phyloP scores from a whole-genome alignment of 1,284 basidiomycete genomes.

The Ganoderma lingzhi region DNA sequence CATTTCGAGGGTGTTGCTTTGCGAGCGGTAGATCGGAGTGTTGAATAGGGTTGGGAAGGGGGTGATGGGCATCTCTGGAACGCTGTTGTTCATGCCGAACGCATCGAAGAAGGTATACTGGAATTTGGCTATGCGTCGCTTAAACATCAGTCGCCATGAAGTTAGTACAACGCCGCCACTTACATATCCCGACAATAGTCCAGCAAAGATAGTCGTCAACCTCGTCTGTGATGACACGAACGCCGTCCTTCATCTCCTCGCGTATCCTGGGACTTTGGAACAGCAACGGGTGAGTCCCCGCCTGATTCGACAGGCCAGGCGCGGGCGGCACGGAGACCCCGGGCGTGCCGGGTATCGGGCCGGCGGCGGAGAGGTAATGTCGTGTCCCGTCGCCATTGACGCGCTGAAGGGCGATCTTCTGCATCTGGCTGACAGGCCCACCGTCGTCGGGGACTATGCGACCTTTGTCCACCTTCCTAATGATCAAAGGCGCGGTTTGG shows the following conservation, averaged over 20 bases:
- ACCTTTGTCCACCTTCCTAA: constrained; percentile 94
- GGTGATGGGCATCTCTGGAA: constrained; percentile 83
- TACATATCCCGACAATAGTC: constrained; percentile 96
- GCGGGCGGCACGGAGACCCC: constrained; percentile 69
- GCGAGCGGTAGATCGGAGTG: constrained; percentile 77
- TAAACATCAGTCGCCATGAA: constrained; percentile 27
- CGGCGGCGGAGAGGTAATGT: constrained; percentile 85
- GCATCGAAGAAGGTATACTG: constrained; percentile 96
- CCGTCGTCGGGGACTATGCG: constrained; percentile 84
- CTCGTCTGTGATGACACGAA: constrained; percentile 77
- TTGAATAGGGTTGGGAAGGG: constrained; percentile 90
- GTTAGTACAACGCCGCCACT: constrained; percentile 44
- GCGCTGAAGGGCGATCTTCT: constrained; percentile 92
- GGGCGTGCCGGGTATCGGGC: constrained; percentile 79
- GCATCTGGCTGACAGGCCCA: constrained; percentile 95
- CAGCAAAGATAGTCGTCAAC: constrained; percentile 96
- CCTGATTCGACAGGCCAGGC: constrained; percentile 74
- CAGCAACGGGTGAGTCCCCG: constrained; percentile 81
- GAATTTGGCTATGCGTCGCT: constrained; percentile 72
- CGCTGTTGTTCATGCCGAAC: constrained; percentile 77
- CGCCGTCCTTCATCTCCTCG: constrained; percentile 79
- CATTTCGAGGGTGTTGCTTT: constrained; percentile 79
- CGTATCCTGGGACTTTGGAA: constrained; percentile 79
- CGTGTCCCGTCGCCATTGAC: constrained; percentile 82
- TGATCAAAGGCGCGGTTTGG: constrained; percentile 85